These are phyloP conservation scores for Cystobasidiaceae sp. DNA, from an alignment of 1,284 basidiomycete species.

Conservation along the genomic window DNA sequence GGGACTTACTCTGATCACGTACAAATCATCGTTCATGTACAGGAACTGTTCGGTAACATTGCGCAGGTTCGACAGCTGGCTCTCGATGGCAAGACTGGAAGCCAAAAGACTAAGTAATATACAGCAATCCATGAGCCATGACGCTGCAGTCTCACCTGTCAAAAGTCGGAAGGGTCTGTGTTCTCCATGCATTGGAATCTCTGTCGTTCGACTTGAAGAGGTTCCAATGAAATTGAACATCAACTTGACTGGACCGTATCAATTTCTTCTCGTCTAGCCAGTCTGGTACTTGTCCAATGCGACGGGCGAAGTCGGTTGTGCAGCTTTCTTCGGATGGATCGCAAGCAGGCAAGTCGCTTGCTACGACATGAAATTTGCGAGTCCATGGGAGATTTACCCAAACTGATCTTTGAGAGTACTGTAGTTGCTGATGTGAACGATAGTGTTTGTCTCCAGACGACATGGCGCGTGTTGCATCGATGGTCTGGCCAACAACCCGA, in stretches of 20 bases:
- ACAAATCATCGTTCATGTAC: conserved; percentile 23
- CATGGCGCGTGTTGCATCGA: neutral
- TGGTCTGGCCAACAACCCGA: neutral
- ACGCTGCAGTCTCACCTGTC: no score
- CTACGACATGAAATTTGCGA: neutral
- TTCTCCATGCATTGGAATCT: conserved; percentile 1
- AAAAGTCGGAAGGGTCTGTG: conserved; percentile 6
- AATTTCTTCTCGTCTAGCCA: neutral
- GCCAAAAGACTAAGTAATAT: no score
- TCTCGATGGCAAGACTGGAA: conserved; percentile 17
- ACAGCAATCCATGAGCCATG: neutral
- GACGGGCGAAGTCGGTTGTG: neutral
- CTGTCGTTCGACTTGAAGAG: conserved; percentile 6
- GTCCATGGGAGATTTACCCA: conserved; percentile 4
- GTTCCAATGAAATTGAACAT: conserved; percentile 17
- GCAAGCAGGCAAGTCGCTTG: conserved; percentile 7
- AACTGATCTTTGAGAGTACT: conserved; percentile 11
- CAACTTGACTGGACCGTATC: neutral
- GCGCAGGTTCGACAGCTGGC: conserved; percentile 13
- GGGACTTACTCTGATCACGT: neutral
- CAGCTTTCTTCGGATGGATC: conserved; percentile 1
- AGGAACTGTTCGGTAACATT: conserved; percentile 6
- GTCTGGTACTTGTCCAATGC: conserved; percentile 5
- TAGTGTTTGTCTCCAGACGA: conserved; percentile 9
- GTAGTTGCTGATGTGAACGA: conserved; percentile 15